Evolutionary conservation across 2,329 filamentous ascomycete species (phyloP), one percentile per base, ranked within the genome.

Genomic region (Tolypocladium cylindrosporum): DNA sequence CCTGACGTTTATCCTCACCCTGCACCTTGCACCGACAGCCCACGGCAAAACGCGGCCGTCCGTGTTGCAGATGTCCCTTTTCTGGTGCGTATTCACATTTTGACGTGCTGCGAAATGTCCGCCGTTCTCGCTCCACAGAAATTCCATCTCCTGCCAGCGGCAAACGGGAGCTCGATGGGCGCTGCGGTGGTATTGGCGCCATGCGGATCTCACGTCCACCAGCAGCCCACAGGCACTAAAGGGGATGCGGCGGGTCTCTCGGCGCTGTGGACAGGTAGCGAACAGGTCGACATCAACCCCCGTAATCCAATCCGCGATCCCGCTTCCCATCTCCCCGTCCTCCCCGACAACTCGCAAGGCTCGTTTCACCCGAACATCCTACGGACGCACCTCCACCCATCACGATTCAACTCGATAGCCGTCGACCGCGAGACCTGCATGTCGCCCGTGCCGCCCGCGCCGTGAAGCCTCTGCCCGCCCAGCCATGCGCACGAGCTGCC

Each of bases 401-500:
- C 48, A 37, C 31, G 48, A 52, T 21, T 4, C 11, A 8, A 50
- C n/a, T 2, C 31, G 48, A 52, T 11, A 52, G 31, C 55, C 24
- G 24, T 42, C 36, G 37, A 31, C 39, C 16, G 39, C 48, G 11
- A 48, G 48, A 56, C 58, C 54, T 36, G 24, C 31, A 53, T 51
- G 9, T 56, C 51, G 14, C 36, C 34, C 16, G 21, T 42, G 45
- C 41, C 53, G 39, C 55, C 52, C 14, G 43, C 51, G 42, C 31
- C 48, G 43, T 39, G 37, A 39, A 55, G 16, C 53, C 31, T 36
- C 56, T 34, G 50, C 50, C 54, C 58, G 54, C 58, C 57, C 36
- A 57, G 64, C 64, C 63, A 66, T 66, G 64, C 63, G 39, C 63
- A 62, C 58, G 51, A 60, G 58, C 61, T 58, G 53, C 57, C 58